Conservation (phyloP, 352 stramenopile genomes). For the Phytophthora syringae region DNA sequence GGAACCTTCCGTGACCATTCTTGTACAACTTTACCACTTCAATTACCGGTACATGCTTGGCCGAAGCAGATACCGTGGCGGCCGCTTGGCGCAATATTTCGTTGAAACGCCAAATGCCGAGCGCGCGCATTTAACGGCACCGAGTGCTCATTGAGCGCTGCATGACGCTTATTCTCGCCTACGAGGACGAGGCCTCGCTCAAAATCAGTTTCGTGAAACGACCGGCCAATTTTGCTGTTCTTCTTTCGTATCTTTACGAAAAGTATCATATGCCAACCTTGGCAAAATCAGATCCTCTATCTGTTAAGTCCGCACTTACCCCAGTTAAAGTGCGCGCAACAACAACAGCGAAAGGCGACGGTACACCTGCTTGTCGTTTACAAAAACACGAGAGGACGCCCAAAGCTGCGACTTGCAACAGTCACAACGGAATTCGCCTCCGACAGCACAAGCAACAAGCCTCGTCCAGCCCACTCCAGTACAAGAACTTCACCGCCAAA, state of each 20-base stretch:
- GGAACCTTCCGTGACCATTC: too few species aligned
- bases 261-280: background rate
- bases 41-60: constrained; percentile 4
- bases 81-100: constrained; percentile 9
- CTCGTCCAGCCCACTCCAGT: background rate
- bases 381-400: constrained; percentile 16
- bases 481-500: background rate
- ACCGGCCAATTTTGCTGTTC: background rate
- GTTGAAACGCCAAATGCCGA: constrained; percentile 5
- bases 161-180: too few species aligned
- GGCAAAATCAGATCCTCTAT: background rate
- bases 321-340: background rate
- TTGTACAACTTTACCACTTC: constrained; percentile 17
- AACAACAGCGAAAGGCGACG: background rate
- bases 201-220: constrained; percentile 15
- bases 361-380: constrained; percentile 20
- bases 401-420: constrained; percentile 11
- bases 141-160: background rate
- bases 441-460: constrained; percentile 29
- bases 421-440: constrained; percentile 36
- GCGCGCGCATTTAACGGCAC: constrained; percentile 10
- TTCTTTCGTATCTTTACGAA: constrained; percentile 5
- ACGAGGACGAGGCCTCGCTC: background rate
- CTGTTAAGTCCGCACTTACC: constrained; percentile 9
- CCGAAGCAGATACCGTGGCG: background rate